Evolutionary conservation across 371 early-diverging fungal species (phyloP), one percentile per base, ranked within the genome.

Genomic region (Mortierella polycephala): DNA sequence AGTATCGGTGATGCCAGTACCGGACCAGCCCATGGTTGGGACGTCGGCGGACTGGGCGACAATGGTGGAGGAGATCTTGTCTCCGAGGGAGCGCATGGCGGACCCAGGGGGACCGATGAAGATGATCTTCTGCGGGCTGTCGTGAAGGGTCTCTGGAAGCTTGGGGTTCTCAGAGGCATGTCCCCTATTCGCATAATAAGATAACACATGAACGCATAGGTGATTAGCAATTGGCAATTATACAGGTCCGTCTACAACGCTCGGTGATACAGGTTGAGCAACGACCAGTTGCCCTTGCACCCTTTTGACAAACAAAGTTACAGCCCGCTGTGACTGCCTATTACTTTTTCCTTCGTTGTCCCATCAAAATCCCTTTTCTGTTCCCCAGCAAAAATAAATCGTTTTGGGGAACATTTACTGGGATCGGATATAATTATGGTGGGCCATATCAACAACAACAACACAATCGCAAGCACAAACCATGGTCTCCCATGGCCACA

Each of bases 21-120:
- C 98, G 82, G 93, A 92, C 98, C 98, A 98, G 60, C 94, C 92
- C 89, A 99, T 94, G 30, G 96, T 96, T 57, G 97, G 97, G 8
- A 99, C 98, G 45, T 97, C 84, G 51, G 97, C 97, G 57, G 93
- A 92, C 83, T 99, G 98, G 42, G 98, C 98, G 40, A 99, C 96
- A 58, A 97, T 96, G 11, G 98, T 99, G 54, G 99, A 98, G 13
- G 97, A 96, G 72, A 99, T 99, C 86, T 99, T 99, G 86, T 98
- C 99, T 74, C 98, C 99, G 42, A 99, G 87, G 16, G 97, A 92
- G 64, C 95, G 90, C 99, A 99, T 99, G 55, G 99, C 96, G n/a
- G 94, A 93, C n/a, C 95, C 93, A 12, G 97, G 96, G 30, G 99
- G 99, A 62, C 99, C 99, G 64, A 99, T 97, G 79, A 99, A 99